Base-by-base conservation (phyloP, 495 filamentous ascomycete genomes). In the Hyaloscypha bicolor region DNA sequence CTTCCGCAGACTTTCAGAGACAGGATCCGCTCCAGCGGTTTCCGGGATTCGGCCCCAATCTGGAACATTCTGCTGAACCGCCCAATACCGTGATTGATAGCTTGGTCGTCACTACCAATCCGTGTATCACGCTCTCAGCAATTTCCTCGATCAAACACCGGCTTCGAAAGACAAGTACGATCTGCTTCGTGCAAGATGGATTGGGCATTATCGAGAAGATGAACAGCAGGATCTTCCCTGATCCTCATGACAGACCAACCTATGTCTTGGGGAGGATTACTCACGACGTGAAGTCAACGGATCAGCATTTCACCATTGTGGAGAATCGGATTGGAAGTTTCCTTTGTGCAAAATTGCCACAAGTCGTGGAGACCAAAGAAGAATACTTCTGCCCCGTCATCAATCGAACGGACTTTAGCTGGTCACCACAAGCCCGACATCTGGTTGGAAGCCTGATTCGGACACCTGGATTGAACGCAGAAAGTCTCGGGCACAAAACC, bases 171-270 rank as follows among this genome's bases (percentile, higher is more conserved):
- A 79, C 85, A 16, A 93, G 93, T 3, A 94, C 93, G 0, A 83
- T 99, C 35, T 82, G 90, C 48, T 86, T 99, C 29, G 72, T 96
- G 5, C 91, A 96, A 61, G 91, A 94, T 57, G 93, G 93, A 5
- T 85, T 98, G 79, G 94, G 94, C 2, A 75, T 90, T 3, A 77
- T 93, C 32, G 92, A 97, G n/a, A 81, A 84, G 42, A 77, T 97
- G 22, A 91, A 91, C 68, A 70, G 82, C 11, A 63, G 78, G 2
- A 71, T 94, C 14, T 99, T 96, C 72, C 82, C 86, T 0, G 81
- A 93, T 71, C 81, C 85, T 2, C 66, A 71, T 5, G 77, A 71
- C 0, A 85, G 93, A 29, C 95, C 95, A 2, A 82, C 86, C 52
- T 97, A 93, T 70, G 81, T 97, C 53, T 75, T 91, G 14, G 92